A percentile compares a stretch with the other conserved stretches of the same genome.
Conservation (phyloP, 768 basidiomycete species). For the Psilocybe cubensis region DNA sequence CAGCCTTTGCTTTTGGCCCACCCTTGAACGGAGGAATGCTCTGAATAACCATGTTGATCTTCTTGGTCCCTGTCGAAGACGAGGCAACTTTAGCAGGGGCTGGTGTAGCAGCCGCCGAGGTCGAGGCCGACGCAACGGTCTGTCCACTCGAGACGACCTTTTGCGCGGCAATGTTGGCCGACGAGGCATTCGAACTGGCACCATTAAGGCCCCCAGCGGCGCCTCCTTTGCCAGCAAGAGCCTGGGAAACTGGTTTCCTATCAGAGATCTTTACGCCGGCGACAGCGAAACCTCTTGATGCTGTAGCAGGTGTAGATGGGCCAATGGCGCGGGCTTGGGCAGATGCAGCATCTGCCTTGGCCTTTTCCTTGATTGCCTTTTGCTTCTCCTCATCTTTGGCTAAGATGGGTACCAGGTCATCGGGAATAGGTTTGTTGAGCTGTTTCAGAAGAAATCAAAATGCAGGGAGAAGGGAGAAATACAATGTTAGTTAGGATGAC, state of each 20-base stretch:
- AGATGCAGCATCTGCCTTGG: conserved; percentile 68
- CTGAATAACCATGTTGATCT: conserved; percentile 82
- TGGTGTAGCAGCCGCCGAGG: neutral
- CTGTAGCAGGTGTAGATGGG: conserved; percentile 53
- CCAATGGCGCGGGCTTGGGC: conserved; percentile 72
- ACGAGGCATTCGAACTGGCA: conserved; percentile 13
- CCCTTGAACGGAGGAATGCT: conserved; percentile 92
- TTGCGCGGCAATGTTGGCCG: conserved; percentile 13
- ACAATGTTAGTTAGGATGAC: neutral
- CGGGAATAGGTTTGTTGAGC: conserved; percentile 95
- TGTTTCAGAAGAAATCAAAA: conserved; percentile 30
- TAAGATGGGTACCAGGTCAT: conserved; percentile 89
- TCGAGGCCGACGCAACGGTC: conserved; percentile 6
- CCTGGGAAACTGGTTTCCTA: conserved; percentile 11
- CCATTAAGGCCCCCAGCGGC: conserved; percentile 7
- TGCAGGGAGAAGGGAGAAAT: neutral
- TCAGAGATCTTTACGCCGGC: conserved; percentile 37
- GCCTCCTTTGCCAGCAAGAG: conserved; percentile 25
- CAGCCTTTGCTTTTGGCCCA: conserved; percentile 28
- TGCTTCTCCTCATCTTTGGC: conserved; percentile 95
- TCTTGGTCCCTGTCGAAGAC: conserved; percentile 42
- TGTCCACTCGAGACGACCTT: conserved; percentile 2
- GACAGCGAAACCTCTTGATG: conserved; percentile 44
- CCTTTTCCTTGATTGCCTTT: conserved; percentile 78
- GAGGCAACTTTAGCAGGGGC: conserved; percentile 15